These are phyloP conservation scores for Rhynchosporium agropyri DNA, from an alignment of 2,329 filamentous ascomycete genomes.

Conservation along the genomic window DNA sequence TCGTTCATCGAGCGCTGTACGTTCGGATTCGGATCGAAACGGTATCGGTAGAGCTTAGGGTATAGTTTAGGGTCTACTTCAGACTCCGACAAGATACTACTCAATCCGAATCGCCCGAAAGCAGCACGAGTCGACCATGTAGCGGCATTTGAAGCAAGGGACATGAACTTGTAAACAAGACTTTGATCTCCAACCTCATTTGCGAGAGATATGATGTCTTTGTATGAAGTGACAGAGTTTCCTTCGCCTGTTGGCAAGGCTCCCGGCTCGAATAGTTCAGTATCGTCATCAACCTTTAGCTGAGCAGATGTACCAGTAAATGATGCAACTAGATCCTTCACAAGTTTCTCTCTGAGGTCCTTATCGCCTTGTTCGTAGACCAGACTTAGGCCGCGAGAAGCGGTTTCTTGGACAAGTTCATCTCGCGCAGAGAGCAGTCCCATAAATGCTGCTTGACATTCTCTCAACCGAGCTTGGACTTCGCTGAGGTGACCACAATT, in stretches of 20 bases:
- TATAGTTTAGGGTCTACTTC: conserved; percentile 91
- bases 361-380: conserved; percentile 93
- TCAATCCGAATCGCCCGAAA: conserved; percentile 91
- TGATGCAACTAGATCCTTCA: conserved; percentile 83
- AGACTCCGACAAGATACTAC: conserved; percentile 87
- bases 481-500: conserved; percentile 80
- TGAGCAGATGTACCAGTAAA: conserved; percentile 78
- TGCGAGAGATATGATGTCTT: conserved; percentile 94
- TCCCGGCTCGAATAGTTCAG: conserved; percentile 90
- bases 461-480: conserved; percentile 72
- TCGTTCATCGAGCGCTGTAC: conserved; percentile 96
- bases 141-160: conserved; percentile 89
- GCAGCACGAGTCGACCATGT: conserved; percentile 98
- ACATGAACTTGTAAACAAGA: conserved; percentile 99
- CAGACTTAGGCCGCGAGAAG: conserved; percentile 84
- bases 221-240: conserved; percentile 90
- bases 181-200: conserved; percentile 95
- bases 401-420: conserved; percentile 93
- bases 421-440: conserved; percentile 84
- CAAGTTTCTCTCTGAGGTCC: conserved; percentile 76
- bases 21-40: conserved; percentile 92
- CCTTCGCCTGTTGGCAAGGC: conserved; percentile 88
- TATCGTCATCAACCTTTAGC: conserved; percentile 86
- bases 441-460: conserved; percentile 87
- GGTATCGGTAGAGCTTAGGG: conserved; percentile 90